Conservation (phyloP, 139 green algal genomes). For the Chlamydomonas schloesseri region DNA sequence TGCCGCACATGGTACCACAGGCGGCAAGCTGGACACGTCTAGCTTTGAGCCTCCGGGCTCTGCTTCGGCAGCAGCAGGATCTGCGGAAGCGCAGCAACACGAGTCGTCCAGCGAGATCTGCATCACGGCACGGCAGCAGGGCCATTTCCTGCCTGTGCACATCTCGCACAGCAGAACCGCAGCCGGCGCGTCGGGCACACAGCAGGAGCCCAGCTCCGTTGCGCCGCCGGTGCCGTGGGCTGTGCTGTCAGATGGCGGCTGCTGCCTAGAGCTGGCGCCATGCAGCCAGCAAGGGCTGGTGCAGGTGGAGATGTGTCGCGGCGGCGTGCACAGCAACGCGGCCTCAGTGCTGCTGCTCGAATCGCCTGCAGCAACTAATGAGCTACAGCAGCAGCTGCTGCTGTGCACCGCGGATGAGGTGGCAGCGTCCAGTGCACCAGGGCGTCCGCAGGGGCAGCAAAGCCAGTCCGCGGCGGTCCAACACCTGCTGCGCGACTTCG, state of each 20-base stretch:
- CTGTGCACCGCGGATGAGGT: neutral
- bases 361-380: neutral
- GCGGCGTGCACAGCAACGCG: neutral
- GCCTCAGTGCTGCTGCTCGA: constrained; percentile 6
- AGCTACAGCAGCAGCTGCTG: constrained; percentile 4
- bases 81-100: too few species aligned
- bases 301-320: constrained; percentile 3
- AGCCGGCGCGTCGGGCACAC: too few species aligned
- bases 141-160: neutral
- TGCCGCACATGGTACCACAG: too few species aligned
- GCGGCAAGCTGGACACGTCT: too few species aligned
- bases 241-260: neutral
- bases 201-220: too few species aligned
- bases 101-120: too few species aligned
- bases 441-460: too few species aligned
- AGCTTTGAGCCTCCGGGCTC: too few species aligned
- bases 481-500: constrained; percentile 19
- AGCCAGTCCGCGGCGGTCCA: neutral
- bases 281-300: neutral
- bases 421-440: too few species aligned
- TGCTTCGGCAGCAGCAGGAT: too few species aligned
- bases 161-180: too few species aligned
- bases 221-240: too few species aligned
- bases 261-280: neutral
- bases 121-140: constrained; percentile 24